A percentile compares a stretch with the other conserved stretches of the same genome.
Evolutionary conservation across 305 asterid genomes (phyloP).

Genomic region (Coffea humblotiana): DNA sequence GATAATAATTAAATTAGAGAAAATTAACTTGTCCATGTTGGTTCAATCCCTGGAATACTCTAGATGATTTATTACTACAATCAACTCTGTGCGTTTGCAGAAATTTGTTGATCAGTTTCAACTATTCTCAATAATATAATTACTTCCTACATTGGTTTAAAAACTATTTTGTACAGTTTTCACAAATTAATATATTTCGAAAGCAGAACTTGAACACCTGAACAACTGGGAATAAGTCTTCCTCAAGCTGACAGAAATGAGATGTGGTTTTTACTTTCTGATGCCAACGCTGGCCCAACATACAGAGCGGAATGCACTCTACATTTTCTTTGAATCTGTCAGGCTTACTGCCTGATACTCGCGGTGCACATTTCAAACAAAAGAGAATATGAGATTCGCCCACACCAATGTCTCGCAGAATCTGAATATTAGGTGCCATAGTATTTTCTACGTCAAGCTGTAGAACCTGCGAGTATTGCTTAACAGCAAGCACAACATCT

Average conservation of each 20-base stretch:
- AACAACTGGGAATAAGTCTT: slow-evolving; percentile 18
- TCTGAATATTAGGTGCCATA: slow-evolving; percentile 20
- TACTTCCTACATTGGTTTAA: no score
- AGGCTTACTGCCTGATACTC: not conserved
- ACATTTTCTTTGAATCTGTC: not conserved
- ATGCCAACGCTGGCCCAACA: not conserved
- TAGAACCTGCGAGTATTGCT: slow-evolving; percentile 10
- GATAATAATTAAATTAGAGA: no score
- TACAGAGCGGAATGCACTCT: slow-evolving; percentile 6
- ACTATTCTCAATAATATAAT: no score
- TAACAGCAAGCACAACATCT: not conserved
- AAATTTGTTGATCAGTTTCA: no score
- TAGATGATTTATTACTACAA: no score
- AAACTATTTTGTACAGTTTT: no score
- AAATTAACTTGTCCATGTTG: no score
- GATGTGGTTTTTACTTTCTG: not conserved
- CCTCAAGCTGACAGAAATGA: not conserved
- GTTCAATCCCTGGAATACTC: no score
- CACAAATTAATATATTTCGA: not conserved
- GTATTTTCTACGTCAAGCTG: not conserved
- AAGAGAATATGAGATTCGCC: slow-evolving; percentile 3
- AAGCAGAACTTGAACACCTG: not conserved
- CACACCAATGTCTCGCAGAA: slow-evolving; percentile 28
- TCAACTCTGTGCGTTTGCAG: no score
- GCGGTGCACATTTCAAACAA: not conserved